phyloP scores from a whole-genome alignment of 2,329 filamentous ascomycete genomes.

The Penicillium sp. region DNA sequence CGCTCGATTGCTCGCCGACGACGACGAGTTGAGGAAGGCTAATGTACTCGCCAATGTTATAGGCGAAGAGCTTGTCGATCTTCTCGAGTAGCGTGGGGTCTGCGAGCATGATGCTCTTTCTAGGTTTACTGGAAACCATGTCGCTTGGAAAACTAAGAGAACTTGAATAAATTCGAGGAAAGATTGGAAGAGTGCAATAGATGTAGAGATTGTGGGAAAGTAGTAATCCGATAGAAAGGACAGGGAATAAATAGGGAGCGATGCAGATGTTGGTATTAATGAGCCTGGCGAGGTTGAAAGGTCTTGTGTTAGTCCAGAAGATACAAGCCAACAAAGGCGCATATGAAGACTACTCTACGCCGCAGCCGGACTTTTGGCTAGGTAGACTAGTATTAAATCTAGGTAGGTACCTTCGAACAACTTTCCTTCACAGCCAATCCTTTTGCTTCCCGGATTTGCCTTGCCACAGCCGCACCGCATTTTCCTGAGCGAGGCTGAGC shows the following conservation, averaged over 20 bases:
- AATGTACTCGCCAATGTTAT: conserved; percentile 38
- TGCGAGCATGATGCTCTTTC: neutral
- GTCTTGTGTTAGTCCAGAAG: neutral
- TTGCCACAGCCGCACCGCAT: too few species aligned
- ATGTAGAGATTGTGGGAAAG: neutral
- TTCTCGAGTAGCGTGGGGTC: conserved; percentile 35
- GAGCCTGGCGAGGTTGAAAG: neutral
- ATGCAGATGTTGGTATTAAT: neutral
- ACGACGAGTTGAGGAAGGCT: conserved; percentile 43
- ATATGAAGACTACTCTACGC: too few species aligned
- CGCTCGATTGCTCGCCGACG: conserved; percentile 48
- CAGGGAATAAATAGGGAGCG: neutral
- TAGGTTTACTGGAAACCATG: neutral
- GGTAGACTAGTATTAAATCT: too few species aligned
- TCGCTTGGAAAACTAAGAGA: neutral
- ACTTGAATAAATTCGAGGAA: neutral
- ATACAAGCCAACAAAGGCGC: too few species aligned
- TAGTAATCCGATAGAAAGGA: neutral
- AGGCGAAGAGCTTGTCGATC: conserved; percentile 41
- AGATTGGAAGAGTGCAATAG: neutral
- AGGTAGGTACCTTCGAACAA: too few species aligned
- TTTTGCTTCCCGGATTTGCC: too few species aligned
- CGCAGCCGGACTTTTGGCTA: too few species aligned
- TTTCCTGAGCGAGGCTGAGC: too few species aligned
- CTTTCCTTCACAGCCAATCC: too few species aligned